Conservation (phyloP, 192 early-diverging fungal genomes). For the Coemansia sp. region DNA sequence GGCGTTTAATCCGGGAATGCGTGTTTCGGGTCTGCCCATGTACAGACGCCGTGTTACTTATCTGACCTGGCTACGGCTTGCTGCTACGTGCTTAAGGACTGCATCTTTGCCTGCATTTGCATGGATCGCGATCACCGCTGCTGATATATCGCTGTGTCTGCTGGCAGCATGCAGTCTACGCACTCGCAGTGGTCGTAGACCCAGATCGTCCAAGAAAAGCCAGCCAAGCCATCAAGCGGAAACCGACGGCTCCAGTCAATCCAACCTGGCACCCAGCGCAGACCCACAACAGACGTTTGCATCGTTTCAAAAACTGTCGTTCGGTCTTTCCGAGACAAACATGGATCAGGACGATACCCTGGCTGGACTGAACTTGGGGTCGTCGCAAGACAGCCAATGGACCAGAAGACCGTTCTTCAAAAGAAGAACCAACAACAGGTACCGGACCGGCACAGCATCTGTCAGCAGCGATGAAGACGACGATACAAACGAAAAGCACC, state of each 20-base stretch:
- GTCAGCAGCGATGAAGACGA: slow-evolving; percentile 29
- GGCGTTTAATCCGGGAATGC: slow-evolving; percentile 32
- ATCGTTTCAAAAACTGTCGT: slow-evolving; percentile 37
- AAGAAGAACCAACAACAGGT: not conserved
- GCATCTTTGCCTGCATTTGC: not conserved
- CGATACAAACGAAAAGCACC: slow-evolving; percentile 10
- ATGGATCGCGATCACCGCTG: slow-evolving; percentile 6
- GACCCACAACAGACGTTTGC: slow-evolving; percentile 17
- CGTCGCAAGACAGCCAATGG: not conserved
- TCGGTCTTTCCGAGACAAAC: slow-evolving; percentile 41
- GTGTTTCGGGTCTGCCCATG: slow-evolving; percentile 27
- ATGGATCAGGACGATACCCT: slow-evolving; percentile 40
- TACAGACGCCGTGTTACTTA: slow-evolving; percentile 25
- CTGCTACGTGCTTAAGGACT: slow-evolving; percentile 6
- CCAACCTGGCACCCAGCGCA: not conserved
- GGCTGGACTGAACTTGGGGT: not conserved
- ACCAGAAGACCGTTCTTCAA: not conserved
- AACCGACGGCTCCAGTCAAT: not conserved
- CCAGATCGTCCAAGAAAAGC: not conserved
- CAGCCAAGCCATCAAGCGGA: not conserved
- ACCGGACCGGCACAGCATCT: not conserved
- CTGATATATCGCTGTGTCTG: slow-evolving; percentile 27
- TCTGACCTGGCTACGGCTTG: slow-evolving; percentile 22
- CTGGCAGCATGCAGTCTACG: slow-evolving; percentile 14
- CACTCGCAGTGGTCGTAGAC: slow-evolving; percentile 14